Base-by-base conservation (phyloP, 1,284 basidiomycete genomes). In the Mycena citricolor region DNA sequence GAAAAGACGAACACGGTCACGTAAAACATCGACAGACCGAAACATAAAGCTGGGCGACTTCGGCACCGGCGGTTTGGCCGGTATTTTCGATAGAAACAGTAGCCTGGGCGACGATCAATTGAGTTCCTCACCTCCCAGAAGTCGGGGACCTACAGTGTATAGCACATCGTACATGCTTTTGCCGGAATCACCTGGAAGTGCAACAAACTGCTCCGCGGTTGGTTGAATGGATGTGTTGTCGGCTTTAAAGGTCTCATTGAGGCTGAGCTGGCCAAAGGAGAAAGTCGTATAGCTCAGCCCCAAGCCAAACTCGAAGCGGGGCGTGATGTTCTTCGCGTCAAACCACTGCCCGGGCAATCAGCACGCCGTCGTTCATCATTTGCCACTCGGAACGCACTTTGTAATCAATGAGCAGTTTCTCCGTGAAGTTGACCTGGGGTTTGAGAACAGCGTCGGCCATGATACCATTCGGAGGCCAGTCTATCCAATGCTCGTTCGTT, bases 271-370 rank as follows among this genome's bases (percentile, higher is more conserved):
- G 14, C 40, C 39, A 23, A 33, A 48, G 17, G 30, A 16, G 63
- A 94, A 97, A 0, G 66, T 75, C 26, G 92, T 86, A 69, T 94
- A 95, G 46, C 83, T 88, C 54, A 94, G 64, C 0, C 91, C 91
- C 61, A 81, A 91, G 1, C 91, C 91, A 61, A 93, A 94, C 57
- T 86, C 83, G 61, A 74, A 85, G 25, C 81, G 77, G 24, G 81
- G 81, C n/a, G 69, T 67, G 49, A 85, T 79, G 45, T 76, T 71
- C 30, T 34, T 30, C 7, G 32, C 70, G 53, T 90, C 85, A 19
- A 48, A 48, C 46, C 46, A 43, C 40, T 43, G 24, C 5, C 8
- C 10, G 25, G 24, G 8, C 14, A 32, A 32, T 20, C 16, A 10
- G n/a, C 16, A 32, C 20, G 20, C 3, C 8, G 14, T 41, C 7